Evolutionary conservation across 2,329 filamentous ascomycete species (phyloP), one percentile per base, ranked within the genome.

Genomic region (Hirsutella thompsonii): DNA sequence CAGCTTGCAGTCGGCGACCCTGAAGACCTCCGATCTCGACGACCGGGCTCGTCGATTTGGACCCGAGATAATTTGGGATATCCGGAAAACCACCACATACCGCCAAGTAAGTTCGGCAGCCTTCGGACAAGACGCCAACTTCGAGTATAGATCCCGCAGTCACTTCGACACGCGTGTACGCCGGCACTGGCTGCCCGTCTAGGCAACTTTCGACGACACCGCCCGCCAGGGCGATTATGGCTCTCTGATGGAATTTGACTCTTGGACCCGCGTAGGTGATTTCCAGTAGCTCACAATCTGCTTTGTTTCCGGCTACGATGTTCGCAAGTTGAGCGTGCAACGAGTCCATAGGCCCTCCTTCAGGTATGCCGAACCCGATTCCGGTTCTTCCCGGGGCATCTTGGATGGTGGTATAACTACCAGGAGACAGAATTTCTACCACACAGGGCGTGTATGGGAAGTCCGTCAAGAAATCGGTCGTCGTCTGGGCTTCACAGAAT

Each of bases 201-300:
- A 81, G 52, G 2, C 56, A 64, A 1, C 65, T 64, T 6, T 70
- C 63, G 50, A 76, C 68, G 0, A 64, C 56, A 2, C 76, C 71
- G 36, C 76, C 77, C 34, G 72, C 74, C 11, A 81, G 47, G 3
- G 76, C 66, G 8, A 80, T 61, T 1, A 76, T 56, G 1, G 74
- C 75, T 13, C 68, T 57, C 2, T 63, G 64, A 3, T 73, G 53
- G 47, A 81, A 81, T 0, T 60, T 59, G 18, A 81, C 53, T 26
- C 77, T 73, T 0, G 77, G 76, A 0, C 77, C 77, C 13, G 63
- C 69, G 14, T 79, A 49, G 0, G 76, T 80, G 20, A 79, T 73
- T 47, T 82, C 77, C 0, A 82, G 55, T 0, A 64, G 66, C 52
- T 78, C 77, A 3, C 57, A 64, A 0, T 62, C 64, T 1, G 61